These are phyloP conservation scores for Zymoseptoria passerinii DNA, from an alignment of 2,329 filamentous ascomycete species.

Conservation along the genomic window DNA sequence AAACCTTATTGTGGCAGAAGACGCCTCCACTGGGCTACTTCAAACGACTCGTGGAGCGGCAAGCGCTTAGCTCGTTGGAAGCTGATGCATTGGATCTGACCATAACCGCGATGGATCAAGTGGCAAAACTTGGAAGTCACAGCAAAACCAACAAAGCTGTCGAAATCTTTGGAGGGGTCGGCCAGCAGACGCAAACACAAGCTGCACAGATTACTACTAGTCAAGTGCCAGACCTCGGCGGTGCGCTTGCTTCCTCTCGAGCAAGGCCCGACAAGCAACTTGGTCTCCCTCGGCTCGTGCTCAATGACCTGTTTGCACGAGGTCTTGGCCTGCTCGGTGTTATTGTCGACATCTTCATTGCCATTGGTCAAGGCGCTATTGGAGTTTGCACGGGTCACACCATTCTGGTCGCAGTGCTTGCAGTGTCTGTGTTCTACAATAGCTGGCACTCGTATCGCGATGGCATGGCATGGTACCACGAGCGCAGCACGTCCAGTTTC, in stretches of 20 bases:
- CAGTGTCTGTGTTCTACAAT: constrained; percentile 63
- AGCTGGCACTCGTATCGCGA: constrained; percentile 66
- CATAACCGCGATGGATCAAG: constrained; percentile 69
- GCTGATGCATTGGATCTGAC: constrained; percentile 66
- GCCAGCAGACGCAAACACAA: constrained; percentile 51
- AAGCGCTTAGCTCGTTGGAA: constrained; percentile 66
- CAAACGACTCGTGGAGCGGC: constrained; percentile 50
- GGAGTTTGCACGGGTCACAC: constrained; percentile 51
- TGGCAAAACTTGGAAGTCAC: constrained; percentile 63
- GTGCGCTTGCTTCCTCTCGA: constrained; percentile 6
- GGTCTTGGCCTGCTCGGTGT: constrained; percentile 21
- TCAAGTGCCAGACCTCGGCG: constrained; percentile 10
- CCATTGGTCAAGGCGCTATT: constrained; percentile 23
- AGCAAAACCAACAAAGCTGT: constrained; percentile 69
- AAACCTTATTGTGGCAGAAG: constrained; percentile 76
- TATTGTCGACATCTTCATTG: constrained; percentile 38
- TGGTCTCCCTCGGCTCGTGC: constrained; percentile 22
- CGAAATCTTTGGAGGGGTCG: constrained; percentile 69
- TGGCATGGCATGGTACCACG: constrained; percentile 72
- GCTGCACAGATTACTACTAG: constrained; percentile 39
- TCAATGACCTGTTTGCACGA: constrained; percentile 23
- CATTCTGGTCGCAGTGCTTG: constrained; percentile 61
- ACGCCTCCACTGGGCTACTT: constrained; percentile 26
- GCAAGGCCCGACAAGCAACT: constrained; percentile 11
- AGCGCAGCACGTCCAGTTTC: constrained; percentile 69